Evolutionary conservation across 2,329 filamentous ascomycete genomes (phyloP).

Genomic region (Colletotrichum coccodes): DNA sequence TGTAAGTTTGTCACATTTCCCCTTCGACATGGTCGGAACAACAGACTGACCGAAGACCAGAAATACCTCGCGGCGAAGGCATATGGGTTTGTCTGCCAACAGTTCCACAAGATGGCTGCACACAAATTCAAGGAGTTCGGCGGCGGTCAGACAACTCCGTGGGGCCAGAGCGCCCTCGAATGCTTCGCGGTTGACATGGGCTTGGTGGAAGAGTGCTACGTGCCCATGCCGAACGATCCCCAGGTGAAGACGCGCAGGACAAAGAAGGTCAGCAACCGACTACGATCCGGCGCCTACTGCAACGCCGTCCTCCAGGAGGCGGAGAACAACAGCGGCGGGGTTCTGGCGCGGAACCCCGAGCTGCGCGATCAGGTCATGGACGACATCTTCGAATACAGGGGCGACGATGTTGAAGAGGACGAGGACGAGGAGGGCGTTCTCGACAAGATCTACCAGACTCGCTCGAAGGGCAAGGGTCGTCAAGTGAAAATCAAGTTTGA

Average conservation of each 20-base stretch:
- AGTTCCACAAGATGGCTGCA: constrained; percentile 50
- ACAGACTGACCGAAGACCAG: background rate
- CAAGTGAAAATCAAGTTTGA: background rate
- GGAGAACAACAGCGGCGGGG: constrained; percentile 29
- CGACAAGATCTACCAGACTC: background rate
- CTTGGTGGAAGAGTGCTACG: constrained; percentile 53
- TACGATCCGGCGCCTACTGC: constrained; percentile 19
- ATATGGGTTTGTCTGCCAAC: background rate
- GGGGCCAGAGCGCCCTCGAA: constrained; percentile 61
- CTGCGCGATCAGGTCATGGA: constrained; percentile 31
- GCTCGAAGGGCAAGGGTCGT: background rate
- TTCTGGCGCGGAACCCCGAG: constrained; percentile 26
- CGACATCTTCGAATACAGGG: constrained; percentile 33
- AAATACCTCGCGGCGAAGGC: background rate
- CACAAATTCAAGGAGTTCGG: constrained; percentile 59
- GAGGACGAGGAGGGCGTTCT: constrained; percentile 20
- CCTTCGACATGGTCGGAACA: background rate
- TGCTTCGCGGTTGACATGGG: constrained; percentile 59
- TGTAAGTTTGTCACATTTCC: constrained; percentile 49
- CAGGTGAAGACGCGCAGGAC: constrained; percentile 51
- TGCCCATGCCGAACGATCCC: constrained; percentile 43
- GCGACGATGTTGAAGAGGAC: constrained; percentile 21
- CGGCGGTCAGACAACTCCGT: constrained; percentile 58
- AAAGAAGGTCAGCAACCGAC: constrained; percentile 48
- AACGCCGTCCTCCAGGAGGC: constrained; percentile 12